These are phyloP conservation scores for Coemansia erecta DNA, from an alignment of 192 early-diverging fungal species.

Conservation along the genomic window DNA sequence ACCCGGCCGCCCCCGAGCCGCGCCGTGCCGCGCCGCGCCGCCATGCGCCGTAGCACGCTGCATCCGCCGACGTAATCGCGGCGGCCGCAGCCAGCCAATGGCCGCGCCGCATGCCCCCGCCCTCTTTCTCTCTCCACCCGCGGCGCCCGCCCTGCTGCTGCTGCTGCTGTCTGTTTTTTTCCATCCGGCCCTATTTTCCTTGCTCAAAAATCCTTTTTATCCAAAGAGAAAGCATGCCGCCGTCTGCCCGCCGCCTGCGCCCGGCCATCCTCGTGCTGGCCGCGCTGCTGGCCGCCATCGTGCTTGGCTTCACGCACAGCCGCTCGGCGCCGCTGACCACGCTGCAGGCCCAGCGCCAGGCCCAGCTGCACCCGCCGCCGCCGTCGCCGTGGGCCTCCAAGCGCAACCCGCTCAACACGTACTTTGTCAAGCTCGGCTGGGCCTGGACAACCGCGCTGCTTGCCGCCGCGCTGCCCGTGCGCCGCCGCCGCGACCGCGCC, in stretches of 20 bases:
- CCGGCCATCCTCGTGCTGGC: conserved; percentile 17
- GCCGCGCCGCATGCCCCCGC: too few species aligned
- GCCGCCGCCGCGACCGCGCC: conserved; percentile 19
- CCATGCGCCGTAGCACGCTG: too few species aligned
- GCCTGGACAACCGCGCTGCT: conserved; percentile 78
- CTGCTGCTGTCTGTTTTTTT: too few species aligned
- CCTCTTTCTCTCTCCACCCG: too few species aligned
- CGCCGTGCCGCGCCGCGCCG: too few species aligned
- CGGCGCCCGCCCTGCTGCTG: too few species aligned
- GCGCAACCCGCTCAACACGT: conserved; percentile 70
- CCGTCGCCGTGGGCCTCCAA: conserved; percentile 61
- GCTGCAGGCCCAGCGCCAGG: background rate
- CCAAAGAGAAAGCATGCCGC: background rate
- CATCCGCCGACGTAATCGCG: too few species aligned
- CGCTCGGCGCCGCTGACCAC: background rate
- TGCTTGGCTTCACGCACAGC: conserved; percentile 17
- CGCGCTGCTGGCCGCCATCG: conserved; percentile 32
- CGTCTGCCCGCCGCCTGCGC: conserved; percentile 11
- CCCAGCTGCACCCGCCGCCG: conserved; percentile 8
- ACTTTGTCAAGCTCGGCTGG: conserved; percentile 85
- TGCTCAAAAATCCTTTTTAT: background rate
- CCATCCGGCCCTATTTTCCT: too few species aligned
- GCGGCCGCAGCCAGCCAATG: too few species aligned
- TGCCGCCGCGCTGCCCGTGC: conserved; percentile 47
- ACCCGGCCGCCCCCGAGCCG: too few species aligned